Conservation (phyloP, 2,329 filamentous ascomycete species). For the Trichoderma sp. region DNA sequence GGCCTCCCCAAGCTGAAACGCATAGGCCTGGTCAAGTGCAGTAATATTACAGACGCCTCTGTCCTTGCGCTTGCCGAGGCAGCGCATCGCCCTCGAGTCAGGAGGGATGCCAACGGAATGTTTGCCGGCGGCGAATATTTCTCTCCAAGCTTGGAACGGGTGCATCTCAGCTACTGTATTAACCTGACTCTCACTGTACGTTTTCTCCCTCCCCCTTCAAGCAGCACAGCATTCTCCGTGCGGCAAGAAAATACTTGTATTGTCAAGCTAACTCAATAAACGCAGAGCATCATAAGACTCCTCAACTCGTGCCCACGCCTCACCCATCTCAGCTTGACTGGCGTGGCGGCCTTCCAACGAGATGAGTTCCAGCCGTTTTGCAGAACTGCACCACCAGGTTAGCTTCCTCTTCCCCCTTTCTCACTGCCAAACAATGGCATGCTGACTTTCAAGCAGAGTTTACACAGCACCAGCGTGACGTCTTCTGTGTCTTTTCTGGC, state of each 20-base stretch:
- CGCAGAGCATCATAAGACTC: constrained; percentile 82
- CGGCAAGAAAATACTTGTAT: constrained; percentile 30
- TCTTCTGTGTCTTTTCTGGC: constrained; percentile 97
- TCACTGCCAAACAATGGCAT: background rate
- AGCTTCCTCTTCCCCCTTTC: constrained; percentile 31
- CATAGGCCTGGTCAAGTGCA: constrained; percentile 94
- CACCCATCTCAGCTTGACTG: constrained; percentile 92
- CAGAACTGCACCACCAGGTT: constrained; percentile 77
- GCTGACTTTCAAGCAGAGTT: constrained; percentile 67
- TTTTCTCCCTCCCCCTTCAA: background rate
- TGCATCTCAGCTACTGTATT: constrained; percentile 94
- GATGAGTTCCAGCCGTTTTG: constrained; percentile 86
- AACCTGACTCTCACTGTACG: constrained; percentile 79
- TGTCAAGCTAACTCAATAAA: background rate
- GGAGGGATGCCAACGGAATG: constrained; percentile 54
- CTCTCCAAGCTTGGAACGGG: constrained; percentile 77
- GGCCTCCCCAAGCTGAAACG: constrained; percentile 89
- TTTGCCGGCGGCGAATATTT: constrained; percentile 57
- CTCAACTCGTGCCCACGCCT: constrained; percentile 90
- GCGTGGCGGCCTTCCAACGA: constrained; percentile 86
- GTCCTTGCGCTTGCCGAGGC: constrained; percentile 82
- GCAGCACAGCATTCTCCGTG: background rate
- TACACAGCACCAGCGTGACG: constrained; percentile 89
- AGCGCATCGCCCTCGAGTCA: constrained; percentile 56
- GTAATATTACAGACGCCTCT: constrained; percentile 84